Percentiles rank a stretch among this genome's conserved stretches.
phyloP scores from a whole-genome alignment of 805 yeast species.

The Yamadazyma tumulicola region DNA sequence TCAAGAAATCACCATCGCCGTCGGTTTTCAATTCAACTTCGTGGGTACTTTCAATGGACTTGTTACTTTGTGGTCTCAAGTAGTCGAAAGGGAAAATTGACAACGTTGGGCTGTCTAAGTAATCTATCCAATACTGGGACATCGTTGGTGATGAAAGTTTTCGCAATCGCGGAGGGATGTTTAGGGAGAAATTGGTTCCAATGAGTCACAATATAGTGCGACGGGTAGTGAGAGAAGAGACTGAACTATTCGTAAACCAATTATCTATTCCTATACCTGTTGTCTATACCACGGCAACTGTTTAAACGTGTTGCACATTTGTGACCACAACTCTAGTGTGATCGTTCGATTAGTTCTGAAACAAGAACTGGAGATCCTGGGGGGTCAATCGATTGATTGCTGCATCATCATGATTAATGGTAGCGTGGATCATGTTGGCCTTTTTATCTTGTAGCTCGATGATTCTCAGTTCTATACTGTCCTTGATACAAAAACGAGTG shows the following conservation, averaged over 20 bases:
- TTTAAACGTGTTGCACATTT: neutral
- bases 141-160: constrained; percentile 1
- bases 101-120: constrained; percentile 75
- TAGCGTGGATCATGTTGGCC: constrained; percentile 97
- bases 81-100: constrained; percentile 88
- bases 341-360: constrained; percentile 83
- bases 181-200: too few relatives aligned
- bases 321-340: too few relatives aligned
- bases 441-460: constrained; percentile 95
- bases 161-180: neutral
- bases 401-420: constrained; percentile 86
- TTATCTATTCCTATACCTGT: neutral
- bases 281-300: neutral
- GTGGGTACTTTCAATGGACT: constrained; percentile 60
- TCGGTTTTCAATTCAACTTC: constrained; percentile 8
- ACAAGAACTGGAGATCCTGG: constrained; percentile 91
- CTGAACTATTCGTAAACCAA: too few relatives aligned
- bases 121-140: constrained; percentile 51
- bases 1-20: constrained; percentile 35
- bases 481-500: constrained; percentile 91
- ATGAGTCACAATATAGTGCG: constrained; percentile 7
- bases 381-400: constrained; percentile 89
- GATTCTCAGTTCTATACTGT: constrained; percentile 93
- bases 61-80: constrained; percentile 68
- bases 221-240: too few relatives aligned